Evolutionary conservation across 441 rosid genomes (phyloP).

Genomic region (Cnidoscolus chayamansa): DNA sequence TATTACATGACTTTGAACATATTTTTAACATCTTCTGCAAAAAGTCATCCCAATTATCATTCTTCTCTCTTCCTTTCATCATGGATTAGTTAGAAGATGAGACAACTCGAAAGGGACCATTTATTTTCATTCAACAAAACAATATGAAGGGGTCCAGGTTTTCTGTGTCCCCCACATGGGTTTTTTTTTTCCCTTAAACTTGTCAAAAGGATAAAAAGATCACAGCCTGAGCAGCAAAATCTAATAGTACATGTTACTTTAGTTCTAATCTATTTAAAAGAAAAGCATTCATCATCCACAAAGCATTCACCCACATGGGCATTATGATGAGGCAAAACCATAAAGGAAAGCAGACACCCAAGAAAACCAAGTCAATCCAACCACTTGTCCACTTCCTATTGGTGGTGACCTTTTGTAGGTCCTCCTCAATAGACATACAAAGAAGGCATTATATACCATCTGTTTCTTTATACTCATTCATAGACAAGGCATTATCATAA

Average conservation of each 20-base stretch:
- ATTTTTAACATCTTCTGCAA: neutral
- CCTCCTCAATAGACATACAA: neutral
- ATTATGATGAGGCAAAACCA: neutral
- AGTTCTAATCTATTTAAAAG: neutral
- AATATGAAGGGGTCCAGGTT: neutral
- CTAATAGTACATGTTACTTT: neutral
- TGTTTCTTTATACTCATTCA: conserved; percentile 14
- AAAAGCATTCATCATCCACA: neutral
- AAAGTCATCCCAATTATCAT: neutral
- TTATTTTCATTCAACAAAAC: neutral
- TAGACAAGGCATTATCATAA: conserved; percentile 15
- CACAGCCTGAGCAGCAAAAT: neutral
- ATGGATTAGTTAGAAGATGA: conserved; percentile 5
- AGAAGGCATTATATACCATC: conserved; percentile 15
- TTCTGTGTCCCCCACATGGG: conserved; percentile 1
- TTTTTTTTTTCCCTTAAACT: conserved; percentile 17
- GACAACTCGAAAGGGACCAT: conserved; percentile 6
- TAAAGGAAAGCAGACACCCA: neutral
- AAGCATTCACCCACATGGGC: neutral
- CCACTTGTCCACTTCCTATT: neutral
- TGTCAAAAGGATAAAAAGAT: conserved; percentile 6
- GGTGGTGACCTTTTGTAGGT: conserved; percentile 1
- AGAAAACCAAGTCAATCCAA: neutral
- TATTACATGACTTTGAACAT: neutral
- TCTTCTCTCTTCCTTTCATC: neutral